Evolutionary conservation across 495 filamentous ascomycete species (phyloP).

Genomic region (Xylaria venustula): DNA sequence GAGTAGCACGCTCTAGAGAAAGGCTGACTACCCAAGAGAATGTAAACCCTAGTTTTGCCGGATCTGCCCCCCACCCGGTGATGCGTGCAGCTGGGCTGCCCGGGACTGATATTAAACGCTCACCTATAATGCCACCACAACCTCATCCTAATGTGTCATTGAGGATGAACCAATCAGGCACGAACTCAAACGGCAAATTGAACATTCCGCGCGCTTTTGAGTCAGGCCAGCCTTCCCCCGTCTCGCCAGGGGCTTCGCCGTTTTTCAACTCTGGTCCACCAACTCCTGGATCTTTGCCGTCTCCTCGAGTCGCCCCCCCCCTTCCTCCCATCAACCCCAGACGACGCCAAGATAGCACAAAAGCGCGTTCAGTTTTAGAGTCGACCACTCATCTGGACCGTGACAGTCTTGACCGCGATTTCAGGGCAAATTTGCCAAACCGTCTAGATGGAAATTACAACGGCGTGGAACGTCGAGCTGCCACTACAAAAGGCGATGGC

Average conservation of each 20-base stretch:
- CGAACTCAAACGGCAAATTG: constrained; percentile 30
- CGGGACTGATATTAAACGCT: constrained; percentile 43
- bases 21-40: constrained; percentile 30
- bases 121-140: constrained; percentile 47
- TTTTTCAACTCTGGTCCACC: constrained; percentile 59
- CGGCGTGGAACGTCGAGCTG: constrained; percentile 23
- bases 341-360: constrained; percentile 57
- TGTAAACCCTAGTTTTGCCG: constrained; percentile 28
- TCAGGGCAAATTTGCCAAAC: constrained; percentile 14
- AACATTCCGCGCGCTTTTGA: constrained; percentile 32
- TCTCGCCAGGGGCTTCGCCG: constrained; percentile 43
- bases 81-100: constrained; percentile 46
- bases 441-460: constrained; percentile 21
- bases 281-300: constrained; percentile 39
- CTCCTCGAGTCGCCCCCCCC: constrained; percentile 52
- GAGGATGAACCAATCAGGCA: constrained; percentile 24
- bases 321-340: constrained; percentile 71
- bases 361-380: constrained; percentile 52
- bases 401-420: constrained; percentile 30
- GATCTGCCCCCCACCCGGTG: constrained; percentile 25
- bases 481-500: constrained; percentile 31
- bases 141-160: constrained; percentile 38
- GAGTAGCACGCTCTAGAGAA: constrained; percentile 38
- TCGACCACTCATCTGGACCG: constrained; percentile 44
- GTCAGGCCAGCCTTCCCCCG: constrained; percentile 46